phyloP scores from a whole-genome alignment of 495 filamentous ascomycete genomes.

The Gamarada debralockiae region DNA sequence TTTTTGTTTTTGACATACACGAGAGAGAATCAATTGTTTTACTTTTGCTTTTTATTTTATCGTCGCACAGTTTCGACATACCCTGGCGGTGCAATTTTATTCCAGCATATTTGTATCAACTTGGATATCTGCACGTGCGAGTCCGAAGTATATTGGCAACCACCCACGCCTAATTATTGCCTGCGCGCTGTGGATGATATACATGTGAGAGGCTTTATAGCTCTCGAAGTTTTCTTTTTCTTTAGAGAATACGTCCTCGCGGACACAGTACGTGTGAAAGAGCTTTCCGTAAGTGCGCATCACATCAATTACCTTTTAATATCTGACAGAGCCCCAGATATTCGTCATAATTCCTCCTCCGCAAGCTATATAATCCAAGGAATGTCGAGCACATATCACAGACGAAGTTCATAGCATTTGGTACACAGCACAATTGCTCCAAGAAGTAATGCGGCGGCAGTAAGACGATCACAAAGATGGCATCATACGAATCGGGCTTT shows the following conservation, averaged over 20 bases:
- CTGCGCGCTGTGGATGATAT: slow-evolving; percentile 9
- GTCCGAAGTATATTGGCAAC: slow-evolving; percentile 11
- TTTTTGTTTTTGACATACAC: background rate
- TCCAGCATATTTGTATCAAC: slow-evolving; percentile 5
- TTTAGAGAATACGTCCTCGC: slow-evolving; percentile 22
- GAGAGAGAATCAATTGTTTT: slow-evolving; percentile 5
- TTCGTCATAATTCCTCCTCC: slow-evolving; percentile 3
- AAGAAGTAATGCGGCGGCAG: slow-evolving; percentile 12
- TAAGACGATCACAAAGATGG: slow-evolving; percentile 20
- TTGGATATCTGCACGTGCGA: slow-evolving; percentile 12
- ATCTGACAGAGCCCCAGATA: slow-evolving; percentile 7
- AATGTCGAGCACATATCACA: slow-evolving; percentile 18
- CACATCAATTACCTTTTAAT: background rate
- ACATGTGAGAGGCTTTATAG: background rate
- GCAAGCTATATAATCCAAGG: slow-evolving; percentile 1
- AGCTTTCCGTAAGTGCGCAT: slow-evolving; percentile 10
- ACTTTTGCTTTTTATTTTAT: slow-evolving; percentile 10
- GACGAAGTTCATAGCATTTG: slow-evolving; percentile 16
- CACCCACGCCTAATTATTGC: slow-evolving; percentile 10
- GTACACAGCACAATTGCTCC: slow-evolving; percentile 3
- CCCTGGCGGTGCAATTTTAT: slow-evolving; percentile 23
- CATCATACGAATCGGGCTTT: slow-evolving; percentile 27
- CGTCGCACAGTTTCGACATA: slow-evolving; percentile 14
- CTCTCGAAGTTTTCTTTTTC: slow-evolving; percentile 3
- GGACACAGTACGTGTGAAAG: slow-evolving; percentile 12